Evolutionary conservation across 441 rosid species (phyloP).

Genomic region (Macaranga tanarius): DNA sequence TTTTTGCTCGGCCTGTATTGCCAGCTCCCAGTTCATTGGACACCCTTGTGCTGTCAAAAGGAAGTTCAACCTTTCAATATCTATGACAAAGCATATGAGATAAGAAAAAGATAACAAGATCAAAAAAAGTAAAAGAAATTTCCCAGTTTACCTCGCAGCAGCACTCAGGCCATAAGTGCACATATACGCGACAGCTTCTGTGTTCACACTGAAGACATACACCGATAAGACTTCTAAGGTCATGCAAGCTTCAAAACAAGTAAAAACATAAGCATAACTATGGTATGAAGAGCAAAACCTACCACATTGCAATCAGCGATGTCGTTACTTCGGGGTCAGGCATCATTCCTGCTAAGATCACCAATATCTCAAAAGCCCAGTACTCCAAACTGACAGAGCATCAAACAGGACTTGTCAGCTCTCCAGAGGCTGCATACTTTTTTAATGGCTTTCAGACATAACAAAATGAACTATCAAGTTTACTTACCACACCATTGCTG

Average conservation of each 20-base stretch:
- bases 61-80: not conserved
- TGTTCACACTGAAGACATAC: constrained; percentile 43
- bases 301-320: constrained; percentile 73
- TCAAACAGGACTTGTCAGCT: not conserved
- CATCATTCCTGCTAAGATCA: constrained; percentile 68
- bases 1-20: constrained; percentile 46
- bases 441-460: too few species aligned
- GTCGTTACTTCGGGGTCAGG: constrained; percentile 49
- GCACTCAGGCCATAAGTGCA: constrained; percentile 43
- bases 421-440: not conserved
- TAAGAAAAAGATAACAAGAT: too few species aligned
- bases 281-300: not conserved
- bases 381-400: constrained; percentile 52
- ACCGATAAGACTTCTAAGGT: too few species aligned
- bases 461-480: not conserved
- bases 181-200: constrained; percentile 59
- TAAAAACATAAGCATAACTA: not conserved
- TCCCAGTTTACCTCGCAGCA: constrained; percentile 19
- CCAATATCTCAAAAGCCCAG: constrained; percentile 75
- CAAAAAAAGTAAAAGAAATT: too few species aligned
- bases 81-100: not conserved
- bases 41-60: constrained; percentile 53
- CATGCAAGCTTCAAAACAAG: not conserved
- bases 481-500: constrained; percentile 80
- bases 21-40: constrained; percentile 70